Evolutionary conservation across 2,329 filamentous ascomycete genomes (phyloP).

Genomic region (Tolypocladium amazonense): DNA sequence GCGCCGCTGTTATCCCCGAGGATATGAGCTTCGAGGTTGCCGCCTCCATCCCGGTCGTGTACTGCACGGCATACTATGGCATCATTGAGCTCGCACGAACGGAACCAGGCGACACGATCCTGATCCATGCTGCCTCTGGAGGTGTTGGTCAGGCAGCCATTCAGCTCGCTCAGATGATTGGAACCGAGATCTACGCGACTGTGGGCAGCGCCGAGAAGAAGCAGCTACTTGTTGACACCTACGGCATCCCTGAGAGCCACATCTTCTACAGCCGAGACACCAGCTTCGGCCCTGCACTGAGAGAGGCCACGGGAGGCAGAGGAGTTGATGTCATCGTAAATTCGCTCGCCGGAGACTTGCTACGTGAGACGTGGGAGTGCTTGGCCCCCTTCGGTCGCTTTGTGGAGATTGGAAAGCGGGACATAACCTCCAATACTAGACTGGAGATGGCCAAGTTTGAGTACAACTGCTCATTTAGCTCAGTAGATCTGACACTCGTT

Average conservation of each 20-base stretch:
- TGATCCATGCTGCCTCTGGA: slow-evolving; percentile 28
- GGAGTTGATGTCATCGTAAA: slow-evolving; percentile 64
- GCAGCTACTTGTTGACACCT: slow-evolving; percentile 23
- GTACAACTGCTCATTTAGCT: slow-evolving; percentile 33
- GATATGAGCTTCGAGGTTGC: slow-evolving; percentile 24
- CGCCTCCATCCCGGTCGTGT: slow-evolving; percentile 29
- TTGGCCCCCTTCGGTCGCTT: slow-evolving; percentile 34
- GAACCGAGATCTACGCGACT: slow-evolving; percentile 31
- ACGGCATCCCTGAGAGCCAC: slow-evolving; percentile 22
- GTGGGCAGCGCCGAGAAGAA: slow-evolving; percentile 25
- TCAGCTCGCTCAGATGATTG: slow-evolving; percentile 23
- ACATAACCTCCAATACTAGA: slow-evolving; percentile 26
- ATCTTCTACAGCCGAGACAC: slow-evolving; percentile 16
- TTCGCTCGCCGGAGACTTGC: slow-evolving; percentile 29
- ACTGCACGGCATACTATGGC: slow-evolving; percentile 28
- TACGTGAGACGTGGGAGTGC: slow-evolving; percentile 31
- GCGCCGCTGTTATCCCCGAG: slow-evolving; percentile 25
- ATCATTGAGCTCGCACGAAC: slow-evolving; percentile 27
- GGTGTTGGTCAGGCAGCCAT: slow-evolving; percentile 29
- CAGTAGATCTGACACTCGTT: slow-evolving; percentile 33
- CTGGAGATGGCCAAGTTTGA: slow-evolving; percentile 40
- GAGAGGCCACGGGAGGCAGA: slow-evolving; percentile 22
- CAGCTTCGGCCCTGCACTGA: slow-evolving; percentile 10
- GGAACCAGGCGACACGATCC: slow-evolving; percentile 23
- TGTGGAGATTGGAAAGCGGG: slow-evolving; percentile 30